Conservation (phyloP, 1,284 basidiomycete genomes). For the Limonomyces culmigenus region DNA sequence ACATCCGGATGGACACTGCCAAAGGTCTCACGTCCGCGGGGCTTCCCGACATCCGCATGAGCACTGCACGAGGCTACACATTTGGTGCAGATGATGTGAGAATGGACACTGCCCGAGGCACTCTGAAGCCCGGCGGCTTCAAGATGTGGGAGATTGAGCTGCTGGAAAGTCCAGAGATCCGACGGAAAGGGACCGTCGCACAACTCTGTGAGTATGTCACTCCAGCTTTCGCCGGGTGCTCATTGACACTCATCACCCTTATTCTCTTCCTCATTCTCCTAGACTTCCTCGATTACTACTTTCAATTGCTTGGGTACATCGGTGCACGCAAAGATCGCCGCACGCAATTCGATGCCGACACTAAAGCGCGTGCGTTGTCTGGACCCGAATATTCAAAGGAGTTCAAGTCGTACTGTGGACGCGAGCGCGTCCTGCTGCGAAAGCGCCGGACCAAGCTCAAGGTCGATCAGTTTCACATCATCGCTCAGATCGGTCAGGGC, state of each 20-base stretch:
- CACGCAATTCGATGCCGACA: constrained; percentile 71
- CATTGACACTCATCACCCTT: background rate
- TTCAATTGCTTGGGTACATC: constrained; percentile 81
- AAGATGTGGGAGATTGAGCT: constrained; percentile 77
- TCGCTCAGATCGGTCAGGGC: constrained; percentile 92
- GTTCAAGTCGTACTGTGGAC: constrained; percentile 80
- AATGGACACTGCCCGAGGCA: constrained; percentile 50
- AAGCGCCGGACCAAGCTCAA: constrained; percentile 75
- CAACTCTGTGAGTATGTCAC: constrained; percentile 65
- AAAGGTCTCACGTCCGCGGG: constrained; percentile 5
- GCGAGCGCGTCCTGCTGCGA: constrained; percentile 82
- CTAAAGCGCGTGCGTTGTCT: constrained; percentile 46
- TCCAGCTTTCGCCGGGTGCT: background rate
- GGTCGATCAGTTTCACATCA: constrained; percentile 87
- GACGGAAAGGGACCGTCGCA: constrained; percentile 86
- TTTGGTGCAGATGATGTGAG: constrained; percentile 30
- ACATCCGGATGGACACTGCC: constrained; percentile 10
- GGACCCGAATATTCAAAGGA: constrained; percentile 57
- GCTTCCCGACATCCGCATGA: constrained; percentile 46
- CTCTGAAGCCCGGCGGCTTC: constrained; percentile 37
- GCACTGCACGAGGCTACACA: constrained; percentile 41
- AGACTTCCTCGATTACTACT: constrained; percentile 94
- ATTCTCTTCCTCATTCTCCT: constrained; percentile 5
- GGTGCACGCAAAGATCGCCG: constrained; percentile 71
- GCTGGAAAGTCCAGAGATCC: constrained; percentile 71